Evolutionary conservation across 2,329 filamentous ascomycete genomes (phyloP).

Genomic region (Tolypocladium guangdongense): DNA sequence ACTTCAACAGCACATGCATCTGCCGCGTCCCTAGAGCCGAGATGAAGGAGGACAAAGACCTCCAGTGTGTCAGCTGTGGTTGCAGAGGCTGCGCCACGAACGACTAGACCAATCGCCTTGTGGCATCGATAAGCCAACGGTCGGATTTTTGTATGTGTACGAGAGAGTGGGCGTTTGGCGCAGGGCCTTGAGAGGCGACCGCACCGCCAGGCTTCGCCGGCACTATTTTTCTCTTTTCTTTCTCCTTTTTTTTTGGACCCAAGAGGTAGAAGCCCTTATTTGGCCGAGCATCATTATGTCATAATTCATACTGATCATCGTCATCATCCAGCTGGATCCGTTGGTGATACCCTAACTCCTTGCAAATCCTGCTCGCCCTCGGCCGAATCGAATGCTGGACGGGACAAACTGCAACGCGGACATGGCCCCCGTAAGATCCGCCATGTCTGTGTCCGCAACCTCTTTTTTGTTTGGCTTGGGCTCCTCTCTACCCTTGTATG

Average conservation of each 20-base stretch:
- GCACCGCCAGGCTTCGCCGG: not conserved
- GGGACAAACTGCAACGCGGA: constrained; percentile 63
- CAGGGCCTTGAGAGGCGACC: not conserved
- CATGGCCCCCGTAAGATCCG: constrained; percentile 55
- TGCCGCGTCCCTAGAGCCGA: constrained; percentile 86
- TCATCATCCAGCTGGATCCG: constrained; percentile 11
- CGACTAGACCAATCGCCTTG: constrained; percentile 40
- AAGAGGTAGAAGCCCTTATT: constrained; percentile 27
- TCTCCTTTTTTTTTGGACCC: not conserved
- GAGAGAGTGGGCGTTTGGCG: not conserved
- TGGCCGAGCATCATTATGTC: constrained; percentile 15
- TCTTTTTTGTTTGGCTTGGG: constrained; percentile 8
- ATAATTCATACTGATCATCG: constrained; percentile 22
- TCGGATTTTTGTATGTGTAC: not conserved
- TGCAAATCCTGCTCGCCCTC: constrained; percentile 42
- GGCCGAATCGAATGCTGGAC: constrained; percentile 53
- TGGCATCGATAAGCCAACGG: not conserved
- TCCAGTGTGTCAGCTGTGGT: constrained; percentile 92
- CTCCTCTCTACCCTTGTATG: constrained; percentile 6
- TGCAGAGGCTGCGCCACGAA: constrained; percentile 83
- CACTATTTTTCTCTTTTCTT: not conserved
- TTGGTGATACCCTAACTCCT: constrained; percentile 24
- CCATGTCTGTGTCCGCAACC: constrained; percentile 42
- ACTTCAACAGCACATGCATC: constrained; percentile 95
- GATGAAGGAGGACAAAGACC: constrained; percentile 79